These are phyloP conservation scores for Blastocystis sp. DNA, from an alignment of 352 stramenopile species.

Conservation along the genomic window DNA sequence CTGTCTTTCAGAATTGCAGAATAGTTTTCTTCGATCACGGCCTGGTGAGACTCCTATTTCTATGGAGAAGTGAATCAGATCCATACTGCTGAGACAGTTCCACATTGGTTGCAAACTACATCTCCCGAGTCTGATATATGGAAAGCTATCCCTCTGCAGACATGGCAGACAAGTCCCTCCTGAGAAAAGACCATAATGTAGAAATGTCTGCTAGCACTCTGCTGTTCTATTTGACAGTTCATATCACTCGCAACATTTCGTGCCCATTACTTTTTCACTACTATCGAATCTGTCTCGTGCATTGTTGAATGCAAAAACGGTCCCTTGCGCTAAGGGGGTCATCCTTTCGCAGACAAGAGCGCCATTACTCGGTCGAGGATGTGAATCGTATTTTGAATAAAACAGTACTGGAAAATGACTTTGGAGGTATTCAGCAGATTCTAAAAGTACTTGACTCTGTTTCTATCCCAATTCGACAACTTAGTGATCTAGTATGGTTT, in stretches of 20 bases:
- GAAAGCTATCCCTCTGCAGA: not conserved
- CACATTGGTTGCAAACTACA: constrained; percentile 1
- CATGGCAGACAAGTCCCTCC: not conserved
- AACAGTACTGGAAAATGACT: not conserved
- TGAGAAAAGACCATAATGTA: not conserved
- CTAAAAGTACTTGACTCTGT: not conserved
- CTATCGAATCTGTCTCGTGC: not conserved
- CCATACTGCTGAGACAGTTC: constrained; percentile 37
- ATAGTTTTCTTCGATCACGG: constrained; percentile 8
- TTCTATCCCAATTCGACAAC: not conserved
- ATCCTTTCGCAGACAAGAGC: not conserved
- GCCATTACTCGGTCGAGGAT: not conserved
- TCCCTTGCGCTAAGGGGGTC: not conserved
- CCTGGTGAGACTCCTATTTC: not conserved
- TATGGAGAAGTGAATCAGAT: not conserved
- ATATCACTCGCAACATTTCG: not conserved
- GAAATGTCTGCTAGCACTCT: not conserved
- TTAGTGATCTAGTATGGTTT: not conserved
- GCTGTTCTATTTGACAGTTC: not conserved
- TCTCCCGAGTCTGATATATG: not conserved
- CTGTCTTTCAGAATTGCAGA: not conserved
- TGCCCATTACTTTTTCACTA: not conserved
- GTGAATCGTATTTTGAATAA: not conserved
- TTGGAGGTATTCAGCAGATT: not conserved
- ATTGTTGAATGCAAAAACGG: not conserved